These are phyloP conservation scores for Drechmeria coniospora DNA, from an alignment of 2,329 filamentous ascomycete genomes.

Conservation along the genomic window DNA sequence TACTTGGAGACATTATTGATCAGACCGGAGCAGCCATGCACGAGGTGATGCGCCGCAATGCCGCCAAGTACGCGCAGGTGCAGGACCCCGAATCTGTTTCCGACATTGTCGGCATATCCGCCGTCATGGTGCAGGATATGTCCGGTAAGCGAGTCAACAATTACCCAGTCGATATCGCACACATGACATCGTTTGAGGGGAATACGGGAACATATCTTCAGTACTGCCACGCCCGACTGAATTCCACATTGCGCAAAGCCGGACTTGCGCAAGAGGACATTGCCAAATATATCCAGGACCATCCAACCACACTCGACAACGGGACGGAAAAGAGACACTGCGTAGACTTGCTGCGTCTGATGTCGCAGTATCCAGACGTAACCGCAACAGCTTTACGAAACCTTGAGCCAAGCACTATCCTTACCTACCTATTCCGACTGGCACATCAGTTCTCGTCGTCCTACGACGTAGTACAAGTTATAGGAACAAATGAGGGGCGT, in stretches of 20 bases:
- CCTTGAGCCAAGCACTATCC: slow-evolving; percentile 47
- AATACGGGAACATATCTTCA: slow-evolving; percentile 62
- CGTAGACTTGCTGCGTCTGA: slow-evolving; percentile 42
- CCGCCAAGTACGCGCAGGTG: slow-evolving; percentile 49
- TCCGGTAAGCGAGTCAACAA: slow-evolving; percentile 39
- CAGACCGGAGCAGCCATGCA: slow-evolving; percentile 53
- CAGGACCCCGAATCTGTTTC: slow-evolving; percentile 45
- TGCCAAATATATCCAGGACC: background rate
- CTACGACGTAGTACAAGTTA: slow-evolving; percentile 60
- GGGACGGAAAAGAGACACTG: slow-evolving; percentile 19
- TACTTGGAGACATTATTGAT: slow-evolving; percentile 40
- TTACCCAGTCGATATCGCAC: slow-evolving; percentile 52
- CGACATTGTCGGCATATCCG: slow-evolving; percentile 50
- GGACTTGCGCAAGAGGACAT: slow-evolving; percentile 4
- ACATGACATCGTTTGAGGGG: slow-evolving; percentile 59
- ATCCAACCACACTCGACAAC: slow-evolving; percentile 5
- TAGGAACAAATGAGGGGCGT: slow-evolving; percentile 46
- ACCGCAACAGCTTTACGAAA: slow-evolving; percentile 47
- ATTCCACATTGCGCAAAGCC: slow-evolving; percentile 20
- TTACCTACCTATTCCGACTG: slow-evolving; percentile 63
- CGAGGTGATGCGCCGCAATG: slow-evolving; percentile 52
- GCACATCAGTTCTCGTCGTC: slow-evolving; percentile 56
- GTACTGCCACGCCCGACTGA: slow-evolving; percentile 51
- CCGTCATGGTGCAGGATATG: slow-evolving; percentile 63
- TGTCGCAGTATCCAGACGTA: slow-evolving; percentile 51